Percentiles rank a stretch among this genome's conserved stretches.
Conservation (phyloP, 805 yeast genomes). For the Sugiyamaella marilandica region DNA sequence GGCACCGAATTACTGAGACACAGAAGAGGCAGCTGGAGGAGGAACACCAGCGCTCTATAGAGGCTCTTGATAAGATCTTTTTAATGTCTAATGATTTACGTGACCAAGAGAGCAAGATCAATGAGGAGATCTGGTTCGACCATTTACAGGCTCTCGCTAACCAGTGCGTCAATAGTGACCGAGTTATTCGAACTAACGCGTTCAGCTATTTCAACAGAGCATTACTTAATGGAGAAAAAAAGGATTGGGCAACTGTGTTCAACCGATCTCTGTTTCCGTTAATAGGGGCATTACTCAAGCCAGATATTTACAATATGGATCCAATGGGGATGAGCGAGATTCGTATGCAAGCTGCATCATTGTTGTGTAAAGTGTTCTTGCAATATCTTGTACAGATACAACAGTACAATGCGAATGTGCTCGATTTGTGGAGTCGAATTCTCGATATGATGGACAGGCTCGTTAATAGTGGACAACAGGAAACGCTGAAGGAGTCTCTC, state of each 20-base stretch:
- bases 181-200: constrained; percentile 67
- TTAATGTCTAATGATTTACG: neutral
- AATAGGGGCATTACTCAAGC: constrained; percentile 58
- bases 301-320: constrained; percentile 60
- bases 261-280: constrained; percentile 74
- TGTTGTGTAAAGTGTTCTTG: constrained; percentile 62
- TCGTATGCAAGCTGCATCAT: constrained; percentile 59
- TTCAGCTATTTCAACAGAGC: constrained; percentile 53
- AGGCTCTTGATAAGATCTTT: constrained; percentile 31
- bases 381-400: constrained; percentile 39
- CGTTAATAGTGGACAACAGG: constrained; percentile 36
- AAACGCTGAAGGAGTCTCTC: constrained; percentile 36
- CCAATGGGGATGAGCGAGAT: constrained; percentile 58
- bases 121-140: constrained; percentile 43
- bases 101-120: neutral
- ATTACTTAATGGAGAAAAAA: constrained; percentile 39
- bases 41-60: constrained; percentile 13
- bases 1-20: neutral
- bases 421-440: constrained; percentile 34
- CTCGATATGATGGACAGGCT: constrained; percentile 38
- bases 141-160: constrained; percentile 78
- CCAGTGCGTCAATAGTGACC: constrained; percentile 85
- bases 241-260: constrained; percentile 43
- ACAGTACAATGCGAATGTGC: constrained; percentile 23
- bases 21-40: constrained; percentile 9